Evolutionary conservation across 2,329 filamentous ascomycete genomes (phyloP), one percentile per base, ranked within the genome.

Genomic region (Phialophora macrospora): DNA sequence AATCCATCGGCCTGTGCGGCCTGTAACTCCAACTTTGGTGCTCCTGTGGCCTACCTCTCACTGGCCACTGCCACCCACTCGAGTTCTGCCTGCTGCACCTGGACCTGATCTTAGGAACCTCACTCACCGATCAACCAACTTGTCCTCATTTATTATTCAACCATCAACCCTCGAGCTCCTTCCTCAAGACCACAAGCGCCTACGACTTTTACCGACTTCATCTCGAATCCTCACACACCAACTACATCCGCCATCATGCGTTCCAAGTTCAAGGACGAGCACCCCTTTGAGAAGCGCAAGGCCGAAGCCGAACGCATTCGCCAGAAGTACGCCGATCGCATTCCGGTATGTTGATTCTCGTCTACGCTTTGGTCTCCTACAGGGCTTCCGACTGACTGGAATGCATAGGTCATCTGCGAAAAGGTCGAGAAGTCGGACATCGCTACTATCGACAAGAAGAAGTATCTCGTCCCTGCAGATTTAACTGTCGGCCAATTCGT

Each of bases 231-330:
- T 62, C 56, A 32, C 49, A 59, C 34, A 24, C 66, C 61, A 34
- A n/a, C 52, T 66, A 69, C 72, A 72, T 72, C 71, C 66, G 67
- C 49, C 62, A 64, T 62, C 71, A 97, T 97, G 93, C 91, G 93
- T 79, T 96, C 92, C 86, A 98, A 98, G 88, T 99, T 99, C 83
- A 99, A 99, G 93, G 95, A 99, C 89, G 95, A 98, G 88, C 95
- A 98, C 81, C 93, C 92, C 75, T 98, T 98, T 80, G 95, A 98
- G 90, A 99, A 99, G 92, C 93, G 95, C 84, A 97, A 98, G 92
- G 95, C 95, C 72, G 95, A 99, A 84, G 95, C 95, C 79, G 95
- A 99, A 86, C 93, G 95, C 81, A 97, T 97, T 80, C 93, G 95
- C 73, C 93, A 97, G 85, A 99, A 99, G 83, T 99, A 99, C 80